Evolutionary conservation across 768 basidiomycete species (phyloP).

Genomic region (Phylloporus sp.): DNA sequence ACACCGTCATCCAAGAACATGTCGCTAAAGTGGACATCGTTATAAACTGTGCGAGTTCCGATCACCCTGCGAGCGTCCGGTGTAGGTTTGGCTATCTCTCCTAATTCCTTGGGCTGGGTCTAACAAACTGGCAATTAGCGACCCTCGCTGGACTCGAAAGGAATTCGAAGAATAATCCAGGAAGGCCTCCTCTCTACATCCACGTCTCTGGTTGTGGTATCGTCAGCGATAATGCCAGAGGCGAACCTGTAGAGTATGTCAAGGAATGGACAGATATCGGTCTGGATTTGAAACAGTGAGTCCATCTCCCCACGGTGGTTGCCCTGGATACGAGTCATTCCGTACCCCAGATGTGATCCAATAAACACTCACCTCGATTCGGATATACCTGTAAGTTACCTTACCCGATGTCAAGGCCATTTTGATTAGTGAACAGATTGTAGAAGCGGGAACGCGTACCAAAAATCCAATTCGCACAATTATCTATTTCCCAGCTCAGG

Average conservation of each 20-base stretch:
- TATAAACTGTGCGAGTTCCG: constrained; percentile 41
- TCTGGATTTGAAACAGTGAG: constrained; percentile 31
- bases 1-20: constrained; percentile 32
- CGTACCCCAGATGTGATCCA: constrained; percentile 27
- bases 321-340: neutral
- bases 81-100: constrained; percentile 21
- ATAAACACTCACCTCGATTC: constrained; percentile 32
- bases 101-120: neutral
- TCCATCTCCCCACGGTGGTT: neutral
- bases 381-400: constrained; percentile 26
- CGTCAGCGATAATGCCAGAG: constrained; percentile 38
- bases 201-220: constrained; percentile 43
- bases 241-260: constrained; percentile 33
- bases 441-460: constrained; percentile 38
- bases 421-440: constrained; percentile 24
- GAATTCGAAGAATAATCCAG: constrained; percentile 32
- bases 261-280: constrained; percentile 37
- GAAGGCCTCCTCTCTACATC: constrained; percentile 40
- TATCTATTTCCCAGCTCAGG: constrained; percentile 37
- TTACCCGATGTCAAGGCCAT: neutral
- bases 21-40: constrained; percentile 36
- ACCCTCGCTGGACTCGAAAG: constrained; percentile 38
- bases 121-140: constrained; percentile 20
- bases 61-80: constrained; percentile 33
- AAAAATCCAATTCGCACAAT: constrained; percentile 42